Evolutionary conservation across 2,329 filamentous ascomycete genomes (phyloP).

Genomic region (Fulvia fulva): DNA sequence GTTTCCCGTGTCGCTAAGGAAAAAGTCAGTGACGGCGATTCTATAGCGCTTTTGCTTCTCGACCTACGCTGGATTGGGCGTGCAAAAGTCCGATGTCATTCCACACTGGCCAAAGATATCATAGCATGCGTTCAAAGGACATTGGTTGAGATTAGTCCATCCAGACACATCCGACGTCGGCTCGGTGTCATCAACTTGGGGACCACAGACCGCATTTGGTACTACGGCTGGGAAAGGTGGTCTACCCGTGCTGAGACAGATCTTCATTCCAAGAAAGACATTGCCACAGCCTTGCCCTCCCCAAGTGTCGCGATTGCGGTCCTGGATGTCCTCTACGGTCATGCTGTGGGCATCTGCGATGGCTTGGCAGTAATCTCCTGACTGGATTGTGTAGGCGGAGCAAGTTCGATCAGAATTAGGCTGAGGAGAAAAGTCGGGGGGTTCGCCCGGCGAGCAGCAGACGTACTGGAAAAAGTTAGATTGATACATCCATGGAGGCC

Average conservation of each 20-base stretch:
- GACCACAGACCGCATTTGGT: conserved; percentile 44
- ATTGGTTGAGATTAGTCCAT: conserved; percentile 28
- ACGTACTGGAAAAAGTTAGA: conserved; percentile 7
- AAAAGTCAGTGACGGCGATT: not conserved
- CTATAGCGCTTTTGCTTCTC: not conserved
- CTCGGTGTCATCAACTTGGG: conserved; percentile 40
- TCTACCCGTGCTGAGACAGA: conserved; percentile 42
- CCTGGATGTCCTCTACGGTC: conserved; percentile 37
- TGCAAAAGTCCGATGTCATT: conserved; percentile 45
- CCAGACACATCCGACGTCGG: conserved; percentile 32
- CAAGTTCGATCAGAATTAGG: conserved; percentile 38
- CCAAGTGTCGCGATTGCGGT: conserved; percentile 44
- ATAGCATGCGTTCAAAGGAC: conserved; percentile 42
- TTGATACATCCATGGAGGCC: not conserved
- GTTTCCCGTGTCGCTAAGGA: conserved; percentile 26
- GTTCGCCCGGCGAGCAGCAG: conserved; percentile 13
- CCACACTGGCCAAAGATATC: conserved; percentile 47
- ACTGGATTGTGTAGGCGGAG: conserved; percentile 33
- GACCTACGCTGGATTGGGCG: conserved; percentile 18
- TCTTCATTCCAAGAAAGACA: conserved; percentile 30
- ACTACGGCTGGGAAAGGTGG: conserved; percentile 42
- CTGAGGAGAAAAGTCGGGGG: conserved; percentile 32
- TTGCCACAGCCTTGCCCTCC: conserved; percentile 40
- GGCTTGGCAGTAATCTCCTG: conserved; percentile 35
- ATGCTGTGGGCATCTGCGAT: conserved; percentile 36